Evolutionary conservation across 208 protist species (phyloP), one percentile per base, ranked within the genome.

Genomic region (Leptomonas seymouri): DNA sequence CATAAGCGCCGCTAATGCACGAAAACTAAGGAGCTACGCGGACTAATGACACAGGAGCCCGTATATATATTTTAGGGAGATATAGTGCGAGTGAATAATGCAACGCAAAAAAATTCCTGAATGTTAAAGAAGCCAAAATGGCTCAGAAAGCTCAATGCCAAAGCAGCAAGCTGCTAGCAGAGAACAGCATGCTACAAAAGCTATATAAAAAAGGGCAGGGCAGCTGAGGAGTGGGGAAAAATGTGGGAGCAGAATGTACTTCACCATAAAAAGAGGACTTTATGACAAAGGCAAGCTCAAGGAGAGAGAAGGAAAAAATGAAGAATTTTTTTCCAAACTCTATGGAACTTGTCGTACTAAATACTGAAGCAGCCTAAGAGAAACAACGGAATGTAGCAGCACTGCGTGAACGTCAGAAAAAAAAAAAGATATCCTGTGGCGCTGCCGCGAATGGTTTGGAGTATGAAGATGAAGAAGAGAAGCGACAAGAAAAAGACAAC

Each of bases 1-100:
- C 66, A 80, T 76, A 14, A 57, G 34, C 53, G 63, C 30, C 30
- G 48, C 57, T 66, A 50, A 71, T 28, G 30, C 8, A 58, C 18
- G 23, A 78, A 60, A 46, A 55, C 59, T 67, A 11, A 30, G 16
- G 23, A 60, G 58, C 28, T 25, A 21, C 45, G 55, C 39, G 34
- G n/a, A 58, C 31, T 15, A 41, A 45, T 49, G 28, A 71, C 28
- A 30, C 21, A 34, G 25, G 27, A 41, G 28, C 21, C 27, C 3
- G 44, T n/a, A n/a, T n/a, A n/a, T n/a, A n/a, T n/a, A n/a, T n/a
- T n/a, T n/a, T n/a, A n/a, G n/a, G 36, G 57, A 63, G 34, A n/a
- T 36, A 55, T 39, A 20, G 3, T 25, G 48, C n/a, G 21, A 57
- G n/a, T 11, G 2, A 57, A 14, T 34, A 57, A 39, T 44, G 34